Evolutionary conservation across 441 rosid species (phyloP).

Genomic region (Arabidopsis lyrata): DNA sequence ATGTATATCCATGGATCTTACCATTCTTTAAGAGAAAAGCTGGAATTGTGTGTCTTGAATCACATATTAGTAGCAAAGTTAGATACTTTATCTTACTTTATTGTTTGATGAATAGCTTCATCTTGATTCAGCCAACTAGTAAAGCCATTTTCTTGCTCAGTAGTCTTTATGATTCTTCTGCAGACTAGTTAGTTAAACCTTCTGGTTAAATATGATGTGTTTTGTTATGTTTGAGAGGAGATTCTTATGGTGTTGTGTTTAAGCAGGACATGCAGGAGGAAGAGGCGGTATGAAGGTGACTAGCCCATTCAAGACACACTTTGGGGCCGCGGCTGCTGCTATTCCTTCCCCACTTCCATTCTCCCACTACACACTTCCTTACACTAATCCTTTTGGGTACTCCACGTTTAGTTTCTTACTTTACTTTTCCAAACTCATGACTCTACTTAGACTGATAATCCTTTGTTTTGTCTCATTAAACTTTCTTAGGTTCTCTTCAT

Average conservation of each 20-base stretch:
- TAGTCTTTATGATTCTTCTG: constrained; percentile 14
- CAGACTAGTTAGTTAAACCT: constrained; percentile 21
- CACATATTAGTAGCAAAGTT: neutral
- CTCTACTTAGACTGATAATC: constrained; percentile 23
- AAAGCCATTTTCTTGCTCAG: constrained; percentile 5
- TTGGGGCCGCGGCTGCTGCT: constrained; percentile 73
- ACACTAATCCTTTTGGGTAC: constrained; percentile 76
- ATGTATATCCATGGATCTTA: constrained; percentile 41
- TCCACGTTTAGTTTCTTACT: constrained; percentile 19
- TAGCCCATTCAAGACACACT: constrained; percentile 77
- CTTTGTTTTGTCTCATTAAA: constrained; percentile 27
- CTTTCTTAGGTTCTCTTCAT: constrained; percentile 74
- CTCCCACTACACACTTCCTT: constrained; percentile 92
- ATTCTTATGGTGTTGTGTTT: constrained; percentile 25
- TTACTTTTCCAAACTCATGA: neutral
- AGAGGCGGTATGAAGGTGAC: constrained; percentile 67
- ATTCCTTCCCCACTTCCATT: constrained; percentile 82
- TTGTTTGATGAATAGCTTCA: constrained; percentile 3
- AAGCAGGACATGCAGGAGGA: constrained; percentile 57
- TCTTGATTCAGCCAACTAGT: constrained; percentile 13
- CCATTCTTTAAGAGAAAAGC: constrained; percentile 9
- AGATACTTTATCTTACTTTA: constrained; percentile 4
- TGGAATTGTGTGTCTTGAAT: constrained; percentile 12
- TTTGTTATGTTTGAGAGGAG: constrained; percentile 12
- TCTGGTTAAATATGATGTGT: constrained; percentile 14